A percentile compares a stretch with the other conserved stretches of the same genome.
phyloP scores from a whole-genome alignment of 139 green algal genomes.

The Marvania coccoides region DNA sequence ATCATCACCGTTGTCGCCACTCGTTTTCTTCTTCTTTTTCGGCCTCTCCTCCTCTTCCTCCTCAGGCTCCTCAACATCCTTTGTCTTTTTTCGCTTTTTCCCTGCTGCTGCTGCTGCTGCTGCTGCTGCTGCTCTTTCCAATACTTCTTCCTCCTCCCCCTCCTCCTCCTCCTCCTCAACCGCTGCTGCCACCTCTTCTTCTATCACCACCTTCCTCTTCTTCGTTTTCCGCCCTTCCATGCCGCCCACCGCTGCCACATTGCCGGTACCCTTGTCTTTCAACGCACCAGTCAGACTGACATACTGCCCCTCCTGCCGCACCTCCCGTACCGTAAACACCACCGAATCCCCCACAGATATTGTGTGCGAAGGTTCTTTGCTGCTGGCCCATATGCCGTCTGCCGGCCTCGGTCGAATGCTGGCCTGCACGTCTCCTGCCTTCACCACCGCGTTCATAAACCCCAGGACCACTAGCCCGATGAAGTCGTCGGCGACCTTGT shows the following conservation, averaged over 20 bases:
- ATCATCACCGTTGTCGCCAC: neutral
- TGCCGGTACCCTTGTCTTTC: conserved; percentile 5
- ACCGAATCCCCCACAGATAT: conserved; percentile 20
- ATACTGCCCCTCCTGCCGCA: conserved; percentile 15
- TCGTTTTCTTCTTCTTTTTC: conserved; percentile 17
- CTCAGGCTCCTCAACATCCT: conserved; percentile 1
- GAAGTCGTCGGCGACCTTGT: conserved; percentile 51
- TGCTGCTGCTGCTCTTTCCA: neutral
- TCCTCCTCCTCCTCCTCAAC: neutral
- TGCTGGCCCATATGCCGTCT: conserved; percentile 26
- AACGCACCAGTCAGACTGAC: conserved; percentile 26
- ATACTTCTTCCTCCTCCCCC: too few relatives aligned
- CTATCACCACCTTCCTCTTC: neutral
- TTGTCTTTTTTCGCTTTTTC: neutral
- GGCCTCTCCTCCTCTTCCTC: neutral
- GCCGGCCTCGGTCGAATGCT: conserved; percentile 19
- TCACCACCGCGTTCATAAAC: conserved; percentile 57
- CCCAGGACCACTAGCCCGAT: conserved; percentile 59
- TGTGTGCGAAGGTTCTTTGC: neutral
- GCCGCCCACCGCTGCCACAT: neutral
- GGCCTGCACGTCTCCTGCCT: conserved; percentile 21
- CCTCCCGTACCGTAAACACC: conserved; percentile 16
- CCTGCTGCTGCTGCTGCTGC: neutral
- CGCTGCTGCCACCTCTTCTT: neutral
- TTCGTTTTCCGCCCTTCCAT: too few relatives aligned